Conservation (phyloP, 768 basidiomycete genomes). For the Termitomyces sp. region DNA sequence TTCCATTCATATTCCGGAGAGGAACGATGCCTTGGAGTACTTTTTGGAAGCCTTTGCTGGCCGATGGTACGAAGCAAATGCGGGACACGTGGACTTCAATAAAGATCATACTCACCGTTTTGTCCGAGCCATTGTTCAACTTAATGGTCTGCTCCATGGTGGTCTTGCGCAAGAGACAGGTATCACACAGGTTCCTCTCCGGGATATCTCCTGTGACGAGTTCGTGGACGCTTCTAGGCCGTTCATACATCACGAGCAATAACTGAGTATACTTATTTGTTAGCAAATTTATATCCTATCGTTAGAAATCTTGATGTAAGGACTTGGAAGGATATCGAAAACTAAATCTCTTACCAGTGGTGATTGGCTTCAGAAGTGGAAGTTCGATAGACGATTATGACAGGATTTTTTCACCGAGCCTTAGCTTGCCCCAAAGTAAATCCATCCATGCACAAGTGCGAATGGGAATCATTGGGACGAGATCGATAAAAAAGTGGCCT, state of each 20-base stretch:
- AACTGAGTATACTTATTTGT: too few species aligned
- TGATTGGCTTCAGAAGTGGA: background rate
- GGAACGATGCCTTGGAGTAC: constrained; percentile 48
- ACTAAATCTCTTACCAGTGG: background rate
- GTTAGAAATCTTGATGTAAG: background rate
- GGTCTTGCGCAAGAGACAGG: constrained; percentile 60
- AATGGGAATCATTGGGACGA: background rate
- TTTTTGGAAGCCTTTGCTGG: constrained; percentile 80
- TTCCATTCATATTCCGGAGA: constrained; percentile 56
- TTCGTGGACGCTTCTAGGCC: constrained; percentile 57
- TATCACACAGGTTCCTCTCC: constrained; percentile 43
- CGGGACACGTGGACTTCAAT: constrained; percentile 70
- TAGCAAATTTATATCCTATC: too few species aligned
- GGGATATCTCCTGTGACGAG: constrained; percentile 64
- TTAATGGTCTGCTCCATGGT: constrained; percentile 85
- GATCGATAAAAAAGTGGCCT: background rate
- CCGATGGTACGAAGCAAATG: constrained; percentile 90
- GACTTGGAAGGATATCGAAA: background rate
- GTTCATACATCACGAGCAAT: too few species aligned
- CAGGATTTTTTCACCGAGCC: background rate
- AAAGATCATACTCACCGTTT: constrained; percentile 74
- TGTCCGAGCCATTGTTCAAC: constrained; percentile 75
- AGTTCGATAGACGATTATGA: background rate
- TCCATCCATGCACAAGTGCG: background rate
- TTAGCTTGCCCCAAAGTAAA: background rate